Evolutionary conservation across 225 moss, liverwort and hornwort species (phyloP).

Genomic region (Antitrichia curtipendula): DNA sequence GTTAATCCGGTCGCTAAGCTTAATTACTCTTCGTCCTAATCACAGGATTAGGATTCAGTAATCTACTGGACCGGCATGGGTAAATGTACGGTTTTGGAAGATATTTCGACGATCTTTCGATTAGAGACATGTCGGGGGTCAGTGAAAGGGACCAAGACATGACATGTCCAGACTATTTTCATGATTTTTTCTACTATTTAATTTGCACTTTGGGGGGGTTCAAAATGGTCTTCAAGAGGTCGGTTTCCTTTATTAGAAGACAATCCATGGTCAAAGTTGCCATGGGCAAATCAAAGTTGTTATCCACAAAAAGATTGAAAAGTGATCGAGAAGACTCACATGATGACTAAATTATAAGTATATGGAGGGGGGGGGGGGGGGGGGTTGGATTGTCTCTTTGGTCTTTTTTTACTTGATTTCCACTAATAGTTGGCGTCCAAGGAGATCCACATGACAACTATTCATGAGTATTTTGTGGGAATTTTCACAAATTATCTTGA

Average conservation of each 20-base stretch:
- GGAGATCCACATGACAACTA: neutral
- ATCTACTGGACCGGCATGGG: neutral
- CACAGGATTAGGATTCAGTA: neutral
- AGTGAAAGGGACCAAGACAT: neutral
- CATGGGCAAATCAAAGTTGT: neutral
- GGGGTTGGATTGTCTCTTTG: accelerated
- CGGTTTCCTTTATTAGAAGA: too few relatives aligned
- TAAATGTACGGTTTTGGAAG: neutral
- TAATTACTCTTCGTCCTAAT: neutral
- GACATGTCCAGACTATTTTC: neutral
- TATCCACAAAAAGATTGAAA: neutral
- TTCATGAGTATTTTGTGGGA: neutral
- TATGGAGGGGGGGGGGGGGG: too few relatives aligned
- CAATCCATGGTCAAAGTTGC: neutral
- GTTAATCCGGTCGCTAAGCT: neutral
- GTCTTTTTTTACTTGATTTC: neutral
- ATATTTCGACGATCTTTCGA: neutral
- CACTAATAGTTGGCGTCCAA: accelerated
- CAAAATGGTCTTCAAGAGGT: neutral
- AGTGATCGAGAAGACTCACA: neutral
- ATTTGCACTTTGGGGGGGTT: neutral
- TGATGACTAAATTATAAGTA: accelerated
- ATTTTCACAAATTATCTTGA: neutral
- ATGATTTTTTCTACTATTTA: neutral
- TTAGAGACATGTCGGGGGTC: neutral